These are phyloP conservation scores for Spathaspora sp. DNA, from an alignment of 805 yeast species.

Conservation along the genomic window DNA sequence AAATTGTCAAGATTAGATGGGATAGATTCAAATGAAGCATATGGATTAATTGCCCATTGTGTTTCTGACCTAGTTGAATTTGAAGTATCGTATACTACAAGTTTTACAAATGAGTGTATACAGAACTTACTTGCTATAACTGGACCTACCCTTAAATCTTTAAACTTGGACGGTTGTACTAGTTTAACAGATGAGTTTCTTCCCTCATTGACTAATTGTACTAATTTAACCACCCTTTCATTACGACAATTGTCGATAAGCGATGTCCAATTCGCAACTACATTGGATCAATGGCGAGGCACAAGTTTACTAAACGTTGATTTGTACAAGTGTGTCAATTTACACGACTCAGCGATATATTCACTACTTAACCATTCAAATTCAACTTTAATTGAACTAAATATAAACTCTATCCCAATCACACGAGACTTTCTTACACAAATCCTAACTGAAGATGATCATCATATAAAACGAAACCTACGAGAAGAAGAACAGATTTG, in stretches of 20 bases:
- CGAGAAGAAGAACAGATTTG: slow-evolving; percentile 5
- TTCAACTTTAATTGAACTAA: slow-evolving; percentile 62
- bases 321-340: slow-evolving; percentile 59
- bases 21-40: slow-evolving; percentile 51
- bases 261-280: slow-evolving; percentile 56
- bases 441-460: slow-evolving; percentile 35
- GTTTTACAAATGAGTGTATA: slow-evolving; percentile 67
- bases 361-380: slow-evolving; percentile 62
- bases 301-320: slow-evolving; percentile 54
- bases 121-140: slow-evolving; percentile 55
- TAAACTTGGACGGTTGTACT: slow-evolving; percentile 71
- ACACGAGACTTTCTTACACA: slow-evolving; percentile 48
- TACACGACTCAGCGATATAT: slow-evolving; percentile 61
- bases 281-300: slow-evolving; percentile 54
- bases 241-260: slow-evolving; percentile 61
- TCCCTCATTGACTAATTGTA: slow-evolving; percentile 54
- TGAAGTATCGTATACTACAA: slow-evolving; percentile 56
- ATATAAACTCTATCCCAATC: slow-evolving; percentile 70
- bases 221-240: slow-evolving; percentile 54
- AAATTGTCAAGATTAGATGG: slow-evolving; percentile 73
- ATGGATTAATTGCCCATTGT: slow-evolving; percentile 63
- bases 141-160: slow-evolving; percentile 56
- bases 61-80: slow-evolving; percentile 51
- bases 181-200: slow-evolving; percentile 64
- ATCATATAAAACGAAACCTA: slow-evolving; percentile 10